Evolutionary conservation across 257 asterid species (phyloP), one percentile per base, ranked within the genome.

Genomic region (Penstemon eatonii): DNA sequence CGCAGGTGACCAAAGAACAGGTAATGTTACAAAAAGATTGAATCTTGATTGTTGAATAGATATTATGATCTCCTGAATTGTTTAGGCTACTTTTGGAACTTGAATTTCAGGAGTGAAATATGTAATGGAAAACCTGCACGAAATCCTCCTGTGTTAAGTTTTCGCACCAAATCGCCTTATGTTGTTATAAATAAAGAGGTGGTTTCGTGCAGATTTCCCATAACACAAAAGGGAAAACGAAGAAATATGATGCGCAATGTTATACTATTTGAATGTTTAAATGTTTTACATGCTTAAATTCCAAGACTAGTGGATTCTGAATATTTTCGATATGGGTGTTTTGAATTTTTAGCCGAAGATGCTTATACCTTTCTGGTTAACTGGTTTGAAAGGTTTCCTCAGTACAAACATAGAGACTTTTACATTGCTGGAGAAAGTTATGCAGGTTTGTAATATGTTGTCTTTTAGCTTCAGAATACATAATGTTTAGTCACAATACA

Each of bases 371-470:
- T 94, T 79, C 86, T 94, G 70, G 63, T 86, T 60, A 82, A 79
- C 78, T 94, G 99, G 99, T 87, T 91, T 45, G 96, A 91, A 80
- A 89, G 97, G 86, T 94, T 94, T 79, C 98, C 99, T 54, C 95
- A 91, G 72, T 94, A 94, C 88, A 94, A 91, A 78, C 81, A 87
- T 62, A 79, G 98, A 74, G 96, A 86, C 1, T 91, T 94, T 65
- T 94, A 91, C 85, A 83, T 94, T 67, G 87, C 93, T 0, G 99
- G 99, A 67, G 99, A 94, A 83, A 94, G 99, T 75, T 94, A 94
- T 76, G 99, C 99, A 74, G 96, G 96, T 90, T 3, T 25, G 71
- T 41, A 52, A 42, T 10, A 33, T 66, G 25, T 64, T 2, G 6
- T 59, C 63, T 15, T 49, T 58, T 4, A 45, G 11, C 50, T 60